Conservation (phyloP, 2,329 filamentous ascomycete genomes). For the Penicillium freii region DNA sequence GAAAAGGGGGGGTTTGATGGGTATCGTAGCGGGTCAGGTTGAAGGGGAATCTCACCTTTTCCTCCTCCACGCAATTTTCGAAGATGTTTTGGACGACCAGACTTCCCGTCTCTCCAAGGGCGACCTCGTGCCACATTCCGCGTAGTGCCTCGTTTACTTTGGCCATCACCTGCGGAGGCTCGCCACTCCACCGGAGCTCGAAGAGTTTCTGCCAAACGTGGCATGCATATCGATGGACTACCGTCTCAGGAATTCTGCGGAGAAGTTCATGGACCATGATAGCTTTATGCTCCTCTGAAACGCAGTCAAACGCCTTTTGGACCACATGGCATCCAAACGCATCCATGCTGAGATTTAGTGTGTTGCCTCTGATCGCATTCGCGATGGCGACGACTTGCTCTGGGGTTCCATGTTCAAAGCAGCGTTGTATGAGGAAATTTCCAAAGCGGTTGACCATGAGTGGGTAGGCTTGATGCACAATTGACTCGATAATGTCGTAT, state of each 20-base stretch:
- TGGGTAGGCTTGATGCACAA: conserved; percentile 89
- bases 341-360: conserved; percentile 93
- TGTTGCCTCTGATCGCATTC: conserved; percentile 89
- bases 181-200: conserved; percentile 91
- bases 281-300: conserved; percentile 95
- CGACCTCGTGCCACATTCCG: conserved; percentile 99
- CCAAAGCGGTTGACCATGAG: conserved; percentile 98
- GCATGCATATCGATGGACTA: conserved; percentile 97
- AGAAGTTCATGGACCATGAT: conserved; percentile 98
- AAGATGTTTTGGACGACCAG: conserved; percentile 99
- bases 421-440: conserved; percentile 96
- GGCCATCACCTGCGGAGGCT: conserved; percentile 96
- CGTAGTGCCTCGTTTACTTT: conserved; percentile 93
- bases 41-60: conserved; percentile 68
- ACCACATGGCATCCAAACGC: conserved; percentile 97
- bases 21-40: background rate
- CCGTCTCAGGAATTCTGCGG: conserved; percentile 91
- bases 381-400: conserved; percentile 95
- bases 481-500: conserved; percentile 93
- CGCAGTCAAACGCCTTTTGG: conserved; percentile 97
- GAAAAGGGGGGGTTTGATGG: background rate
- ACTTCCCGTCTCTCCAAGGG: conserved; percentile 93
- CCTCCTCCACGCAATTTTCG: conserved; percentile 96
- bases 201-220: conserved; percentile 99
- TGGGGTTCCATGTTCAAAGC: conserved; percentile 94